Evolutionary conservation across 768 basidiomycete genomes (phyloP).

Genomic region (Xanthoconium purpureum): DNA sequence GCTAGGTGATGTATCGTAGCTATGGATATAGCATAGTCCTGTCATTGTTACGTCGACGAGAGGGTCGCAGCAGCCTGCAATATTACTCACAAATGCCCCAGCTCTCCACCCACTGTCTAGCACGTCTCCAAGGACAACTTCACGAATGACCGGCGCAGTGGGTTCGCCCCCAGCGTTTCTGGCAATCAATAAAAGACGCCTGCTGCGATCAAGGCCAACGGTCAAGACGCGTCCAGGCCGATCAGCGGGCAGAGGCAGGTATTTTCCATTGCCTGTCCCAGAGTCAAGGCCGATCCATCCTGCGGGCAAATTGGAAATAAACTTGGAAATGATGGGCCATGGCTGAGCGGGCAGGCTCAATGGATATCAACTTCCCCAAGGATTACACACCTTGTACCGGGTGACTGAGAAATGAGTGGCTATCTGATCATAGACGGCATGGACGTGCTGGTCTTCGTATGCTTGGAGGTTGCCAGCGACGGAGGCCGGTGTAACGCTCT

Average conservation of each 20-base stretch:
- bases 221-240: constrained; percentile 63
- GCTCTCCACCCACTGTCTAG: constrained; percentile 69
- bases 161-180: constrained; percentile 49
- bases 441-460: constrained; percentile 77
- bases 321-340: constrained; percentile 83
- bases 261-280: constrained; percentile 98
- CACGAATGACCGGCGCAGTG: constrained; percentile 38
- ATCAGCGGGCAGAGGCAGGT: constrained; percentile 72
- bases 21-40: constrained; percentile 97
- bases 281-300: constrained; percentile 91
- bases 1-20: constrained; percentile 97
- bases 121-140: constrained; percentile 81
- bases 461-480: constrained; percentile 48
- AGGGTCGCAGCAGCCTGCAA: not conserved
- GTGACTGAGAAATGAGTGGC: constrained; percentile 87
- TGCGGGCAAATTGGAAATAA: constrained; percentile 65
- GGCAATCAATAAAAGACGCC: constrained; percentile 75
- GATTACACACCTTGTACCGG: constrained; percentile 67
- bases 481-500: constrained; percentile 37
- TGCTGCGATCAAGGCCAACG: constrained; percentile 81
- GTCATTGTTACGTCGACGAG: constrained; percentile 3
- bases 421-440: constrained; percentile 80
- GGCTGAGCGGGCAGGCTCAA: constrained; percentile 46
- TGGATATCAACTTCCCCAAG: not conserved
- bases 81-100: constrained; percentile 70